phyloP scores from a whole-genome alignment of 768 basidiomycete genomes.

The Hygrocybe coccinea region DNA sequence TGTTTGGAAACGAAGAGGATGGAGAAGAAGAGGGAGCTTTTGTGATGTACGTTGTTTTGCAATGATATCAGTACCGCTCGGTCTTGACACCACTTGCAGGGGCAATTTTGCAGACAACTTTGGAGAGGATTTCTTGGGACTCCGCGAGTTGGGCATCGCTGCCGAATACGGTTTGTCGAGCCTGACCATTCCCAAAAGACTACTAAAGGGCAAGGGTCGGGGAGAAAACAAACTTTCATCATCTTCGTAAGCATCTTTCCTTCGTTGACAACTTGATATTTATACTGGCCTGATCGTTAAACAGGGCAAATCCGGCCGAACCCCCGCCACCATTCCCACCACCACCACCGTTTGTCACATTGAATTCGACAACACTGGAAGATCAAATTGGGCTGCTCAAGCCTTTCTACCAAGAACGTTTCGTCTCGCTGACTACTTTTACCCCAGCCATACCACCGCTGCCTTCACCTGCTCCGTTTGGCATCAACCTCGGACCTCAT shows the following conservation, averaged over 20 bases:
- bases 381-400: conserved; percentile 84
- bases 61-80: background rate
- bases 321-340: conserved; percentile 82
- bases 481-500: conserved; percentile 13
- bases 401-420: conserved; percentile 61
- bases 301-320: conserved; percentile 60
- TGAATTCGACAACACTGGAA: conserved; percentile 61
- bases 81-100: conserved; percentile 30
- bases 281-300: background rate
- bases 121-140: conserved; percentile 90
- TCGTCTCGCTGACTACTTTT: conserved; percentile 40
- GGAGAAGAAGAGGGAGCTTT: conserved; percentile 55
- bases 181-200: conserved; percentile 69
- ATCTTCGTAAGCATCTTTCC: conserved; percentile 43
- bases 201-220: conserved; percentile 64
- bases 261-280: conserved; percentile 1
- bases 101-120: conserved; percentile 85
- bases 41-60: conserved; percentile 39
- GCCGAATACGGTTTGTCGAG: conserved; percentile 75
- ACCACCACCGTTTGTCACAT: conserved; percentile 73
- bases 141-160: conserved; percentile 84
- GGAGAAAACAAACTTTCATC: conserved; percentile 34
- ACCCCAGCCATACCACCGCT: conserved; percentile 11
- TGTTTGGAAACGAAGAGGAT: conserved; percentile 54
- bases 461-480: conserved; percentile 19